Conservation (phyloP, 306 rosid genomes). For the Gillenia trifoliata region DNA sequence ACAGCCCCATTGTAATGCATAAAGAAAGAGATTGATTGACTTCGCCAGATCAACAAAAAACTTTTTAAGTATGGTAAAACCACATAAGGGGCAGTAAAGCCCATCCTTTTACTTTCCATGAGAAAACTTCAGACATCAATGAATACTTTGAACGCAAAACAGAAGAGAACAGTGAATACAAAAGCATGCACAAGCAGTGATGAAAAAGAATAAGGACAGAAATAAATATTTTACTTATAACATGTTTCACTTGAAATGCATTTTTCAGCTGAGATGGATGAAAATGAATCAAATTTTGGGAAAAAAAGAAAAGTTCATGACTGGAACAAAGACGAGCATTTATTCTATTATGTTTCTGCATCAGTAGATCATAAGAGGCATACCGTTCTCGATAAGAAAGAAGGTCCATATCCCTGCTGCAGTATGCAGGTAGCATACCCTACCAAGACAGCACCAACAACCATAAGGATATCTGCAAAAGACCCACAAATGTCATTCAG, state of each 20-base stretch:
- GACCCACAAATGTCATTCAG: slow-evolving; percentile 9
- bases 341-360: slow-evolving; percentile 11
- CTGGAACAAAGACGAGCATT: slow-evolving; percentile 3
- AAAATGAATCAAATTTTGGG: slow-evolving; percentile 6
- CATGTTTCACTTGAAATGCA: neutral
- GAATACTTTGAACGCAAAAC: neutral
- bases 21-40: neutral
- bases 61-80: neutral
- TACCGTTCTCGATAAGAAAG: slow-evolving; percentile 57
- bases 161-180: neutral
- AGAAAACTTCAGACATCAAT: neutral
- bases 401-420: slow-evolving; percentile 79
- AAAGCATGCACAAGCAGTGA: neutral
- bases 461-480: slow-evolving; percentile 81
- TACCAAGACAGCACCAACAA: slow-evolving; percentile 71
- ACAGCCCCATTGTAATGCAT: neutral
- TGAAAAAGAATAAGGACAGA: too few relatives aligned
- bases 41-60: neutral
- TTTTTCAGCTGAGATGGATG: neutral
- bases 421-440: slow-evolving; percentile 90
- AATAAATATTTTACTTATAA: neutral
- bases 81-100: neutral
- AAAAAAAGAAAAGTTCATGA: neutral
- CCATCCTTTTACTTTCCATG: neutral
- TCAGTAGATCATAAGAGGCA: slow-evolving; percentile 10